Conservation (phyloP, 805 yeast genomes). For the Yarrowia deformans region DNA sequence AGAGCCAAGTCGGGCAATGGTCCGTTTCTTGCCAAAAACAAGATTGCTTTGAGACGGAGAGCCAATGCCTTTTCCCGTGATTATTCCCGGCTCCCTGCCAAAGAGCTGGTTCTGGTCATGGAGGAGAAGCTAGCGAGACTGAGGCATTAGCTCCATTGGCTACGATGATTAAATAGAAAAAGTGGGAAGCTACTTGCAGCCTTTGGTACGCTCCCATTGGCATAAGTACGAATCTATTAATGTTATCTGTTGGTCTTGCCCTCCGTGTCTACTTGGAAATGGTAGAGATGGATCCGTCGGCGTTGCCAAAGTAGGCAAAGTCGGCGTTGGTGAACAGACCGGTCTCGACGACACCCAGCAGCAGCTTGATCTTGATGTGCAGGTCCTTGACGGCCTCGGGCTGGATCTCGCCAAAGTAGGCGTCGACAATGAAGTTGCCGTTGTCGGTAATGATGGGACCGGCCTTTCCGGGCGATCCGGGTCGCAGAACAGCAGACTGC, state of each 20-base stretch:
- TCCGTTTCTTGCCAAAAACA: too few species aligned
- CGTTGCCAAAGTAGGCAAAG: constrained; percentile 89
- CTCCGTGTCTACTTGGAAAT: background rate
- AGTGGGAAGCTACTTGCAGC: too few species aligned
- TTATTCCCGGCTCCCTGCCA: background rate
- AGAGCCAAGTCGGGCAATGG: background rate
- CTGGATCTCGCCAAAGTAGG: constrained; percentile 82
- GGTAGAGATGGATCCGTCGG: constrained; percentile 66
- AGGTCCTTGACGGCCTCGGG: constrained; percentile 56
- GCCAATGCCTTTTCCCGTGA: background rate
- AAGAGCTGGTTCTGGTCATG: background rate
- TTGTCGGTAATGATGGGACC: constrained; percentile 98
- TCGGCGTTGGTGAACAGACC: constrained; percentile 81
- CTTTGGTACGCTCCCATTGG: too few species aligned
- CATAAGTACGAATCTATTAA: background rate
- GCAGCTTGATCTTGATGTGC: constrained; percentile 69
- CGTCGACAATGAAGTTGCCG: constrained; percentile 90
- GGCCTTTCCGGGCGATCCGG: constrained; percentile 91
- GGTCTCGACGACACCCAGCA: constrained; percentile 96
- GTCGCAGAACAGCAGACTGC: constrained; percentile 67
- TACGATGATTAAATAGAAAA: background rate
- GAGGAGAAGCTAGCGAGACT: background rate
- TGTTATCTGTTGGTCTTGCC: too few species aligned
- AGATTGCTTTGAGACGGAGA: too few species aligned
- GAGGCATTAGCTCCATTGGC: background rate